Base-by-base conservation (phyloP, 352 stramenopile species). In the Halophytophthora polymorphica region DNA sequence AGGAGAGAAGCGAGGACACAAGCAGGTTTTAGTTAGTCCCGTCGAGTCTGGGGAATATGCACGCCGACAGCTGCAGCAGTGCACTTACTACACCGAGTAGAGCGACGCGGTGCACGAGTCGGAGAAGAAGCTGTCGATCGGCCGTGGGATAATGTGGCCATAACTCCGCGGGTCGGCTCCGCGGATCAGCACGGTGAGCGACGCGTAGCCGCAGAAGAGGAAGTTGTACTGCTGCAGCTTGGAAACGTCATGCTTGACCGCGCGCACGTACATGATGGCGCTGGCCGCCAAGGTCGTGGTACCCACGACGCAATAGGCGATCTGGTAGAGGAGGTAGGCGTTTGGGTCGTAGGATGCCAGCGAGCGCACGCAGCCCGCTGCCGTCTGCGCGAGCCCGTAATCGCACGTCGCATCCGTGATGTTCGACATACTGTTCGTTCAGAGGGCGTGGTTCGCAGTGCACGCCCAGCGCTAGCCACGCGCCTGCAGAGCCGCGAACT, bases 81-180 rank as follows among this genome's bases (percentile, higher is more conserved):
- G 2, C 18, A 58, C 53, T 38, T 63, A 63, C 53, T 61, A 64
- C 34, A 59, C 45, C 2, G 59, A 52, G 48, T 64, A 62, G 18
- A 67, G 44, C 22, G 53, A 40, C 21, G 53, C 51, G 0, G 59
- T 67, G 53, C 59, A 67, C 37, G 59, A 44, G 46, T 67, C 53
- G 23, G 51, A 53, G 25, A 67, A 44, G 42, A 58, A 60, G 21
- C 42, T 50, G 21, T 28, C 21, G 21, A 67, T 50, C 4, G 53
- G 42, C 3, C 46, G 59, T 2, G 59, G 59, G 22, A 67, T 44
- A 33, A 62, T 34, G 48, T 62, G 53, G 8, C 49, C 40, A 43
- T 67, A 67, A 31, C 59, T 50, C 0, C 15, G 19, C 21, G 59
- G 59, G 41, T 67, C 59, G 0, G 50, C 43, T 4, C 48, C 53